Base-by-base conservation (phyloP, 306 rosid species). In the Lathyrus sativus region DNA sequence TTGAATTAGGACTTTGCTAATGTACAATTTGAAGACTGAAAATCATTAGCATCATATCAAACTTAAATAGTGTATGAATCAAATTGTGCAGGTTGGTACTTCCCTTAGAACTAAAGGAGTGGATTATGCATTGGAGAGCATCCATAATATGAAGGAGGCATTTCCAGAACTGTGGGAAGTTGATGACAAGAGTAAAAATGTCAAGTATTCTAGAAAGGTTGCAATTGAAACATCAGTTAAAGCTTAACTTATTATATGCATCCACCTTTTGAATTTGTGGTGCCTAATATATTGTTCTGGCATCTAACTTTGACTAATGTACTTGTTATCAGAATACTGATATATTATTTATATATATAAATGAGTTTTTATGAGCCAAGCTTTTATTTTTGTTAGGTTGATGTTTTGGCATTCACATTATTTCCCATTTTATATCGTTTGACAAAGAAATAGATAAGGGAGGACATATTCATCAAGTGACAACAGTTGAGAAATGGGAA, bases 161-260 rank as follows among this genome's bases (percentile, higher is more conserved):
- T 70, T 89, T 78, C 95, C 98, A 6, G 95, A 92, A 78, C 86
- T 92, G 22, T 92, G 98, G 98, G 88, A 85, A 67, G 74, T 53
- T 33, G 64, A 71, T 35, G 91, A 71, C 42, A 79, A 81, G 82
- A 41, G 75, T 39, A 80, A 80, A 42, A 74, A 29, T 35, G 70
- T 81, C n/a, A 2, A 7, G 38, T 83, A 75, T 63, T 56, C 76
- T 71, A 77, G 68, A 65, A 80, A 86, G 80, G 81, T 84, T 55
- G 82, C 88, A 11, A 88, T 87, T 48, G 98, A 84, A 77, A 85
- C 96, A 54, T 44, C 55, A n/a, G 95, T 89, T 29, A 53, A 65
- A 78, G 98, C 96, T 62, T 92, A 86, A 86, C 73, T 45, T 61
- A 18, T 3, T 18, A 18, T 41, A 22, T 41, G 13, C 19, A 31